phyloP scores from a whole-genome alignment of 1,139 yeast genomes.

The Geotrichum aggregatum region DNA sequence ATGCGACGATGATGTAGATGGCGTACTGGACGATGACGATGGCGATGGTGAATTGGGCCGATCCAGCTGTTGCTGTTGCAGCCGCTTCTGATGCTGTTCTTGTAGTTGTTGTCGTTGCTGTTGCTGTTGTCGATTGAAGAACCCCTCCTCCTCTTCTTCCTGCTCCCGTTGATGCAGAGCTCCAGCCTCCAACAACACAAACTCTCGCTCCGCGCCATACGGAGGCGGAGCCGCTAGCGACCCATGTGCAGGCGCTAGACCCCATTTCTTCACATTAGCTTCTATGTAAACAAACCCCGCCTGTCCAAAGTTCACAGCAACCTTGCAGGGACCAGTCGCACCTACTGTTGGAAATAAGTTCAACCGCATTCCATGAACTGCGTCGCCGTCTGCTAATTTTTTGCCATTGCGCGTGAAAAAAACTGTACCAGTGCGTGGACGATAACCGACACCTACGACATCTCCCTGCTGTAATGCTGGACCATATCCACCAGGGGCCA shows the following conservation, averaged over 20 bases:
- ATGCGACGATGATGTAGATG: neutral
- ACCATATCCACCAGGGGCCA: constrained; percentile 54
- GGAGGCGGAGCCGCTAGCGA: constrained; percentile 73
- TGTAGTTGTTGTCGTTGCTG: neutral
- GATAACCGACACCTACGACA: constrained; percentile 86
- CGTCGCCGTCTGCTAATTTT: constrained; percentile 78
- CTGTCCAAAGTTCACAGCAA: constrained; percentile 85
- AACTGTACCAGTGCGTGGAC: constrained; percentile 71
- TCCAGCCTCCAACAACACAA: constrained; percentile 39
- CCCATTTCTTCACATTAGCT: constrained; percentile 90
- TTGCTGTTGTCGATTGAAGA: neutral
- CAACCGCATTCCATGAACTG: constrained; percentile 69
- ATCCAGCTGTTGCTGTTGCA: constrained; percentile 3
- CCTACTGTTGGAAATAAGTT: constrained; percentile 91
- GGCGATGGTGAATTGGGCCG: no score
- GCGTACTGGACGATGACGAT: neutral
- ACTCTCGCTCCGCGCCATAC: constrained; percentile 50
- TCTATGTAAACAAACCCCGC: constrained; percentile 90
- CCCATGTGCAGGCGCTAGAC: constrained; percentile 75
- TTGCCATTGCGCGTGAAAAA: constrained; percentile 90
- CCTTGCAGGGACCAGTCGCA: constrained; percentile 63
- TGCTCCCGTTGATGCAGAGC: constrained; percentile 9
- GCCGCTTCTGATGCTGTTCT: neutral
- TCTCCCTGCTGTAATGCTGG: constrained; percentile 81
- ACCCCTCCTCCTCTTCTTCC: no score